Conservation (phyloP, 2,329 filamentous ascomycete species). For the Berkeleyomyces basicola region DNA sequence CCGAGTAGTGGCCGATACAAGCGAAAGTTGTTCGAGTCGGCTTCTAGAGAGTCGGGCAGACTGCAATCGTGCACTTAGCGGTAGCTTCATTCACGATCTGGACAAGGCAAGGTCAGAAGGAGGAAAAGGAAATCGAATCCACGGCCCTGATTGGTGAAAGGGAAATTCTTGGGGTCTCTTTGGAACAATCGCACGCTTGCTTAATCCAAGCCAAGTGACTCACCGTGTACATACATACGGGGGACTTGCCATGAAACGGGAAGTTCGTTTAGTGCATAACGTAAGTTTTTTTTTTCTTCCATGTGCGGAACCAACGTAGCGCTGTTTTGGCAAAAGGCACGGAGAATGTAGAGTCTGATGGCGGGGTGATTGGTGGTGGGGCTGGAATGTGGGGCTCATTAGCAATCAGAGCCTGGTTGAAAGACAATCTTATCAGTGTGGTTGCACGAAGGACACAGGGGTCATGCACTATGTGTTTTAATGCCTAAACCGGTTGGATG, state of each 20-base stretch:
- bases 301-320: neutral
- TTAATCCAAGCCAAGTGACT: neutral
- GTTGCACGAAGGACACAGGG: neutral
- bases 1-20: neutral
- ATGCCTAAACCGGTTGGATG: neutral
- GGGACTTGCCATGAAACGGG: neutral
- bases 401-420: neutral
- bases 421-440: neutral
- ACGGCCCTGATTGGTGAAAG: neutral
- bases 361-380: neutral
- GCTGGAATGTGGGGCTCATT: neutral
- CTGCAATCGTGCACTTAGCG: neutral
- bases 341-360: neutral
- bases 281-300: neutral
- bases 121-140: neutral
- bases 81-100: conserved; percentile 7
- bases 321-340: neutral
- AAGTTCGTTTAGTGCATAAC: neutral
- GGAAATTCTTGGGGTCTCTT: neutral
- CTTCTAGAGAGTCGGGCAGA: conserved; percentile 4
- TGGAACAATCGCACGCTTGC: neutral
- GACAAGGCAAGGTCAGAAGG: neutral
- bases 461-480: neutral
- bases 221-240: neutral
- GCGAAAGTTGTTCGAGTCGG: neutral